Base-by-base conservation (phyloP, 192 early-diverging fungal species). In the Coemansia sp. region DNA sequence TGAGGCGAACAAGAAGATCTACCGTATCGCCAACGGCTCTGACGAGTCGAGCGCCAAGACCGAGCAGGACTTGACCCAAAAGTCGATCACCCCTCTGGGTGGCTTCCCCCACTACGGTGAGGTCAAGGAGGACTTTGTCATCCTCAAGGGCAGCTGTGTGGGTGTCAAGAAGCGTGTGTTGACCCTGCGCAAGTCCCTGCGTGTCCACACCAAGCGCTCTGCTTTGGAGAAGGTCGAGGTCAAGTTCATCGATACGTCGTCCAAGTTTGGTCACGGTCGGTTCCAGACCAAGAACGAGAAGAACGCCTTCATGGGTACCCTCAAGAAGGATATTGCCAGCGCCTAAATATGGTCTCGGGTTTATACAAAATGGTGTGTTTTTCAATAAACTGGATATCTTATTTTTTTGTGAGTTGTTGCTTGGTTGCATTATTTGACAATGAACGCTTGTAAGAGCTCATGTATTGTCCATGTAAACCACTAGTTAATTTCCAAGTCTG, bases 1-100 rank as follows among this genome's bases (percentile, higher is more conserved):
- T 67, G 97, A 99, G 86, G 80, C 95, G 67, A 99, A 99, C 92
- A 98, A 97, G 93, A 99, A 99, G 92, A 96, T 99, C 88, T 99
- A 98, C 91, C 92, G 96, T 74, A 90, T 99, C 60, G 95, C 90
- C 59, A 92, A 91, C 72, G 91, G 89, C 68, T 84, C 88, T 63
- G 90, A 94, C 84, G 83, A 84, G 67, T 80, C 81, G 62, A 90
- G 83, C 83, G 95, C 87, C 76, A 83, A 93, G 75, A 99, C 97
- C 80, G 95, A 97, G 79, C 95, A 91, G 86, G 97, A 99, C 81
- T 71, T 94, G 48, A 98, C 97, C 56, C 86, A 85, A 72, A 98
- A 99, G 90, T 59, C 77, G 66, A 99, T 99, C 84, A 99, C 93
- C 56, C 97, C 97, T 67, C 83, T 98, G 70, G 97, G 96, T 81